Evolutionary conservation across 108 stramenopile species (phyloP).

Genomic region (Pseudonitzschia delicatissima): DNA sequence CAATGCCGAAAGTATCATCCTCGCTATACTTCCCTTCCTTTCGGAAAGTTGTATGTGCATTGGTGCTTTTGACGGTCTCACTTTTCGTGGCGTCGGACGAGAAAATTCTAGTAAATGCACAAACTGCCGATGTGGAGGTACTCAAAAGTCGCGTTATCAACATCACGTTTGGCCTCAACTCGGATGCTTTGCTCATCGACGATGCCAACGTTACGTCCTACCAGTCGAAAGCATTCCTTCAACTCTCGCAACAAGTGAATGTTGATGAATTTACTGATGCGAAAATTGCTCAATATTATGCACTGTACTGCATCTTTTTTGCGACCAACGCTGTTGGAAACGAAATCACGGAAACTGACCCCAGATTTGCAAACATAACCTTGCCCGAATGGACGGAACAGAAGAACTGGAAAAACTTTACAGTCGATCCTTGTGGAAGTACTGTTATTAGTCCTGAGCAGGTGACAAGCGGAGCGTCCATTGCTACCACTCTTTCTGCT

Average conservation of each 20-base stretch:
- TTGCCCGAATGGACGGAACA: constrained; percentile 2
- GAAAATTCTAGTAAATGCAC: background rate
- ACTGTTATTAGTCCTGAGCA: background rate
- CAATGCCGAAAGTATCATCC: too few species aligned
- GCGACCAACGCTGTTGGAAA: constrained; percentile 21
- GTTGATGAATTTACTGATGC: constrained; percentile 3
- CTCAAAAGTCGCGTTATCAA: background rate
- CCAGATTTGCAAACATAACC: background rate
- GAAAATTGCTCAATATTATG: constrained; percentile 26
- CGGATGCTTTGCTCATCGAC: background rate
- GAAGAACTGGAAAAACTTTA: constrained; percentile 2
- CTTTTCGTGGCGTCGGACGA: too few species aligned
- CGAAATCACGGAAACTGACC: constrained; percentile 9
- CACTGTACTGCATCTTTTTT: constrained; percentile 24
- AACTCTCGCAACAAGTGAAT: constrained; percentile 4
- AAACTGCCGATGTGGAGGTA: background rate
- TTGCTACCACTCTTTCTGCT: background rate
- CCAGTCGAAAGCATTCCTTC: constrained; percentile 22
- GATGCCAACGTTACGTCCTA: constrained; percentile 21
- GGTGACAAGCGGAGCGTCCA: background rate
- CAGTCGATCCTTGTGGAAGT: constrained; percentile 14
- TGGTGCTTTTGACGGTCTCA: too few species aligned
- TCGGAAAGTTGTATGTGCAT: too few species aligned
- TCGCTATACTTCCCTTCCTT: too few species aligned
- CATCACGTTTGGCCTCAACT: background rate